A percentile compares a stretch with the other conserved stretches of the same genome.
These are phyloP conservation scores for Glutinoglossum americanum DNA, from an alignment of 495 filamentous ascomycete genomes.

Conservation along the genomic window DNA sequence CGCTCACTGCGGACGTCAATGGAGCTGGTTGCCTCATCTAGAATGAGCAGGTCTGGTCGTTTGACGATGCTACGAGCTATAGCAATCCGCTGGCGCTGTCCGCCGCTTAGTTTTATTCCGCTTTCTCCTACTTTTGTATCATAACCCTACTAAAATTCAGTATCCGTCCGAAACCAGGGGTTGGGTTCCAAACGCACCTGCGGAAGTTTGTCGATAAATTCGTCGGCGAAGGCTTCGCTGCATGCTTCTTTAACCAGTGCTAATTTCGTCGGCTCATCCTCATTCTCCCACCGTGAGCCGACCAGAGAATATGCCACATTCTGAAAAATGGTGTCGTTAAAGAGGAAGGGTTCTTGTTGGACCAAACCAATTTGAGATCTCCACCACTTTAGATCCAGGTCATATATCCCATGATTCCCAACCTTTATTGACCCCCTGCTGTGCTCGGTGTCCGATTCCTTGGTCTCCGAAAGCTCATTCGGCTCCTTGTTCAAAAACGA, in stretches of 20 bases:
- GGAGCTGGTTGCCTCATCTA: constrained; percentile 75
- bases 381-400: constrained; percentile 48
- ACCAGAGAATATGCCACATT: constrained; percentile 62
- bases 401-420: constrained; percentile 39
- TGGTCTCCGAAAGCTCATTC: not conserved
- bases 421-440: constrained; percentile 41
- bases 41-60: constrained; percentile 43
- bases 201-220: constrained; percentile 49
- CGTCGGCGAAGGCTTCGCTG: constrained; percentile 33
- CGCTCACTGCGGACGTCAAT: constrained; percentile 55
- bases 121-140: constrained; percentile 58
- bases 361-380: constrained; percentile 52
- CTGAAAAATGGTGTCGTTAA: constrained; percentile 43
- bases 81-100: constrained; percentile 61
- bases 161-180: constrained; percentile 33
- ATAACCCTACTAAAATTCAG: constrained; percentile 22
- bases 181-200: constrained; percentile 42
- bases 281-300: constrained; percentile 27
- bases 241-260: constrained; percentile 36
- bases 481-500: constrained; percentile 10
- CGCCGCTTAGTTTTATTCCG: constrained; percentile 52
- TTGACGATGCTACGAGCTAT: constrained; percentile 64
- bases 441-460: not conserved
- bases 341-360: constrained; percentile 53
- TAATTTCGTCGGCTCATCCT: constrained; percentile 38